Evolutionary conservation across 371 early-diverging fungal genomes (phyloP).

Genomic region (Chytridium lagenaria): DNA sequence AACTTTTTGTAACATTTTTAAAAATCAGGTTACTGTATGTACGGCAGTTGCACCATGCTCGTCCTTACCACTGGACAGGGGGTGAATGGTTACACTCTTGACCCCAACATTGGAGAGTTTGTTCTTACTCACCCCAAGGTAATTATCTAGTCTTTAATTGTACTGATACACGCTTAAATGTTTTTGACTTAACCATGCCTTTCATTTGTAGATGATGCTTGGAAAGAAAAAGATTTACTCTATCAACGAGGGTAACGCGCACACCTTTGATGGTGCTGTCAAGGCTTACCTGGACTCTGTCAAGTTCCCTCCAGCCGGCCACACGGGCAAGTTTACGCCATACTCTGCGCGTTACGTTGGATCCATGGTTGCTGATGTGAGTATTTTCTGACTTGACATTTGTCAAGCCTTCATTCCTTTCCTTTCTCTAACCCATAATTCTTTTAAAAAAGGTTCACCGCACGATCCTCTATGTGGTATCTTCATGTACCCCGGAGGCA

Average conservation of each 20-base stretch:
- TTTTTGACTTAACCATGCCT: constrained; percentile 1
- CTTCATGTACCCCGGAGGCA: constrained; percentile 78
- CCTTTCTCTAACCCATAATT: not conserved
- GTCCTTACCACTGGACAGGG: constrained; percentile 79
- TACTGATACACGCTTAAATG: not conserved
- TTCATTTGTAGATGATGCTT: constrained; percentile 45
- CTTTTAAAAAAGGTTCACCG: constrained; percentile 71
- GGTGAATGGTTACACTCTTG: constrained; percentile 96
- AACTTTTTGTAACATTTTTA: too few species aligned
- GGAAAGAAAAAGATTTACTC: constrained; percentile 91
- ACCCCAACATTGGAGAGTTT: constrained; percentile 96
- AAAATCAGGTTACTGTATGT: constrained; percentile 88
- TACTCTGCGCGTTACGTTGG: constrained; percentile 98
- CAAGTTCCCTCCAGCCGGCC: constrained; percentile 75
- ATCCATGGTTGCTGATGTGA: constrained; percentile 96
- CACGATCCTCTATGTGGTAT: constrained; percentile 89
- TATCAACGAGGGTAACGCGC: constrained; percentile 96
- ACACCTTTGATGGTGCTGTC: constrained; percentile 88
- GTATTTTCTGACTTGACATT: constrained; percentile 18
- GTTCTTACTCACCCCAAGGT: constrained; percentile 93
- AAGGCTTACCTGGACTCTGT: constrained; percentile 87
- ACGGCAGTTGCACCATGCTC: constrained; percentile 78
- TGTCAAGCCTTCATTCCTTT: not conserved
- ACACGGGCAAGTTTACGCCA: constrained; percentile 76
- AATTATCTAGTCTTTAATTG: constrained; percentile 22